phyloP scores from a whole-genome alignment of 129 eudicot genomes.

The Centella asiatica region DNA sequence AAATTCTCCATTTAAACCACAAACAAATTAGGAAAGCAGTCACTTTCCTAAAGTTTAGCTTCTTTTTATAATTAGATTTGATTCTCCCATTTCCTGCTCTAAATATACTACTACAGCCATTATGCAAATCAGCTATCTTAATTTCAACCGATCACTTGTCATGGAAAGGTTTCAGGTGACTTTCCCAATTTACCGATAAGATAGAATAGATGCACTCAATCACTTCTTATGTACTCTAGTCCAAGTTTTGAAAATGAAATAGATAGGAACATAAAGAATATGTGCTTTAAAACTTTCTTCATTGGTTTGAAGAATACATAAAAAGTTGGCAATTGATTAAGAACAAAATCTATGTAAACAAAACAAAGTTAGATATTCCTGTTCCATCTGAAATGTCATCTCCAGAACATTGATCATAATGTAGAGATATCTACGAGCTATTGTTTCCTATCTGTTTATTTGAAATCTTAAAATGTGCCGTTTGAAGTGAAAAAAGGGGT shows the following conservation, averaged over 20 bases:
- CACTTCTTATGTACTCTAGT: background rate
- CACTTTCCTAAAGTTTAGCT: background rate
- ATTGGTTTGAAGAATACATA: background rate
- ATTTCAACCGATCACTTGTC: background rate
- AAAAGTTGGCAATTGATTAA: background rate
- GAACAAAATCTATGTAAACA: background rate
- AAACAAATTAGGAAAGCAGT: slow-evolving; percentile 1
- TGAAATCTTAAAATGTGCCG: no score
- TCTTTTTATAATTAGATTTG: background rate
- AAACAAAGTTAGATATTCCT: background rate
- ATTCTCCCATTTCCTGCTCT: background rate
- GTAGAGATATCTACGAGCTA: no score
- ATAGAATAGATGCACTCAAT: background rate
- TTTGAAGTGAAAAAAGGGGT: no score
- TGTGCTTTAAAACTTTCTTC: background rate
- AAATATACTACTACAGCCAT: slow-evolving; percentile 9
- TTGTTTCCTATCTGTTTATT: no score
- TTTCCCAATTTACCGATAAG: background rate
- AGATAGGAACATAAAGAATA: slow-evolving; percentile 3
- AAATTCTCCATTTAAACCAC: background rate
- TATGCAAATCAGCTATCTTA: background rate
- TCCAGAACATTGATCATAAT: no score
- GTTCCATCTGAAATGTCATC: no score
- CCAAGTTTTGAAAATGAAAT: background rate
- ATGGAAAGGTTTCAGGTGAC: background rate